A percentile compares a stretch with the other conserved stretches of the same genome.
These are phyloP conservation scores for Butyriboletus appendiculatus DNA, from an alignment of 1,284 basidiomycete genomes.

Conservation along the genomic window DNA sequence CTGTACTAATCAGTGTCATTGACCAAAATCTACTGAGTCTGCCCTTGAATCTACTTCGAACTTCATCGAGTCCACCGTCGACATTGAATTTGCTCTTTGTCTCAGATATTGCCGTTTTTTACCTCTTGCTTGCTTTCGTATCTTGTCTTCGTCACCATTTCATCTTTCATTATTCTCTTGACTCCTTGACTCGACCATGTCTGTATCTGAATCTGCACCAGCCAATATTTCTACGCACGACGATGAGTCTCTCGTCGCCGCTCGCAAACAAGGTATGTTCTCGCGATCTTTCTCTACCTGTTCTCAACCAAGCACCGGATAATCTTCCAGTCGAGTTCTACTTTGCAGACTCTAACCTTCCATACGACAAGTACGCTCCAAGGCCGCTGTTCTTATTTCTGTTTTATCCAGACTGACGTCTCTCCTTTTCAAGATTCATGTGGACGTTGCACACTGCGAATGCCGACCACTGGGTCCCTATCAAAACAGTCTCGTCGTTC, in stretches of 20 bases:
- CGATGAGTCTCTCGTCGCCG: slow-evolving; percentile 17
- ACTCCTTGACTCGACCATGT: slow-evolving; percentile 19
- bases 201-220: slow-evolving; percentile 15
- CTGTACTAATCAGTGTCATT: background rate
- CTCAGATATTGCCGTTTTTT: background rate
- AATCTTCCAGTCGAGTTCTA: slow-evolving; percentile 86
- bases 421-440: slow-evolving; percentile 75
- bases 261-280: slow-evolving; percentile 29
- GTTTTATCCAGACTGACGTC: background rate
- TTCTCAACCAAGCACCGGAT: background rate
- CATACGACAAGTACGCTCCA: slow-evolving; percentile 80
- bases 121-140: background rate
- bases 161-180: background rate
- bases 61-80: background rate
- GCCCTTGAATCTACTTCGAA: background rate
- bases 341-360: slow-evolving; percentile 95
- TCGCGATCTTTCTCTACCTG: background rate
- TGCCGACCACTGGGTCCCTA: slow-evolving; percentile 88
- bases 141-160: background rate
- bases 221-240: slow-evolving; percentile 6
- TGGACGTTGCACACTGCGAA: slow-evolving; percentile 84
- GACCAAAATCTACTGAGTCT: background rate
- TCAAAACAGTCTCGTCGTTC: slow-evolving; percentile 90
- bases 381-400: background rate
- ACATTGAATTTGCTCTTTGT: background rate